Base-by-base conservation (phyloP, 805 yeast genomes). In the Metschnikowia lunata region DNA sequence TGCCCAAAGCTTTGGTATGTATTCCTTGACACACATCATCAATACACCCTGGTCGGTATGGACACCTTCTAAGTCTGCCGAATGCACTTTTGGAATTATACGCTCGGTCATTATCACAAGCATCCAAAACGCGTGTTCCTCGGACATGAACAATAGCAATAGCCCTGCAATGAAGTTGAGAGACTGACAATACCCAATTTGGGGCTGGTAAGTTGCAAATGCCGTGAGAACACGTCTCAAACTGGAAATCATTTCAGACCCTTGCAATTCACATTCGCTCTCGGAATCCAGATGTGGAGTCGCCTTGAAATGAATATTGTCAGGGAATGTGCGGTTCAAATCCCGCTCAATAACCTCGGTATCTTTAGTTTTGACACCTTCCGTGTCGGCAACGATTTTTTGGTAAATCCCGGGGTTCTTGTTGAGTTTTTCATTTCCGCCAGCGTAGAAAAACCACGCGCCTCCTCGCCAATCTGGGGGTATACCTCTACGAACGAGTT, bases 401-500 rank as follows among this genome's bases (percentile, higher is more conserved):
- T 81, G 86, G 61, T 90, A 93, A 2, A 86, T 75, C 1, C 95
- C 96, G 12, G 68, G 69, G 58, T 90, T 80, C 33, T 80, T 79
- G 52, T 76, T 80, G 45, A 88, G 64, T 52, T 75, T 75, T 42
- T 86, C 93, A 43, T 81, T 75, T 2, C 98, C 99, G 26, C 82
- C 82, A 8, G 96, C 95, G 63, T 87, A 91, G 69, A 81, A 83
- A 74, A 93, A 91, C 99, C 99, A 91, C 0, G 97, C 97, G 52
- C 79, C 78, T 1, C 99, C 99, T 52, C 99, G 72, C 97, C 97
- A 91, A 60, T 88, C 97, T 0, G 96, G 90, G 0, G 99, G 98
- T 9, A 91, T 83, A 10, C 99, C 99, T 60, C 86, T 86, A 44
- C 97, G 76, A 10, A 93, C 79, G 56, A 87, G 83, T 46, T 95